Conservation (phyloP, 495 filamentous ascomycete species). For the Aspergillus bridgeri region DNA sequence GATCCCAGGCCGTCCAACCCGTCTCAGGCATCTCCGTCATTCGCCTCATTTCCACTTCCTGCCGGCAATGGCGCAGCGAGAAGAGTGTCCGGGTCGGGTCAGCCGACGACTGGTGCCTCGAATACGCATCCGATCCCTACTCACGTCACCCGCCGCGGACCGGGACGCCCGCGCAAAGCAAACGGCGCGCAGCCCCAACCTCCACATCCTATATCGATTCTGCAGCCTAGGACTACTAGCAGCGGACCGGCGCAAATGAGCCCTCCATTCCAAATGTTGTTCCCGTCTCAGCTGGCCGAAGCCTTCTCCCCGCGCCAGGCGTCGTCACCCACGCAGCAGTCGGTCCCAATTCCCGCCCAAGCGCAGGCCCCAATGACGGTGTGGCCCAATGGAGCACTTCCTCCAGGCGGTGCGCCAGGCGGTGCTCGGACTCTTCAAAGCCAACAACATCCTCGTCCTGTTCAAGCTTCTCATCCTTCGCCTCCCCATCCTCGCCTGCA, state of each 20-base stretch:
- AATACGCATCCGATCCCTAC: background rate
- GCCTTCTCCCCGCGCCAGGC: background rate
- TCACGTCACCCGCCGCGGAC: background rate
- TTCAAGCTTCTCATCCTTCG: background rate
- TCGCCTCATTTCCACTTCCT: too few relatives aligned
- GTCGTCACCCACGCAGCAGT: background rate
- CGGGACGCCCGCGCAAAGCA: constrained; percentile 2
- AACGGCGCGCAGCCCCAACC: background rate
- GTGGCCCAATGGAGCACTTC: background rate
- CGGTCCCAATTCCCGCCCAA: background rate
- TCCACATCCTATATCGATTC: background rate
- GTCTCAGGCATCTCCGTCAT: too few relatives aligned
- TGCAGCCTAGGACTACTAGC: background rate
- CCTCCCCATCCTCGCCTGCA: background rate
- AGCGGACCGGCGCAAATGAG: background rate
- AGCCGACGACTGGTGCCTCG: background rate
- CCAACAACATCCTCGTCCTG: background rate
- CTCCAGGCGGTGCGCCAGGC: background rate
- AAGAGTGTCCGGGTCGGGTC: too few relatives aligned
- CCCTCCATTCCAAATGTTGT: background rate
- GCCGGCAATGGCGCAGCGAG: too few relatives aligned
- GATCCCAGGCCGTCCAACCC: too few relatives aligned
- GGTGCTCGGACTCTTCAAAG: background rate
- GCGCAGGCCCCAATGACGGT: background rate
- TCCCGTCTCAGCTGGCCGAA: constrained; percentile 1